Evolutionary conservation across 2,329 filamentous ascomycete species (phyloP).

Genomic region (Cercospora citrullina): DNA sequence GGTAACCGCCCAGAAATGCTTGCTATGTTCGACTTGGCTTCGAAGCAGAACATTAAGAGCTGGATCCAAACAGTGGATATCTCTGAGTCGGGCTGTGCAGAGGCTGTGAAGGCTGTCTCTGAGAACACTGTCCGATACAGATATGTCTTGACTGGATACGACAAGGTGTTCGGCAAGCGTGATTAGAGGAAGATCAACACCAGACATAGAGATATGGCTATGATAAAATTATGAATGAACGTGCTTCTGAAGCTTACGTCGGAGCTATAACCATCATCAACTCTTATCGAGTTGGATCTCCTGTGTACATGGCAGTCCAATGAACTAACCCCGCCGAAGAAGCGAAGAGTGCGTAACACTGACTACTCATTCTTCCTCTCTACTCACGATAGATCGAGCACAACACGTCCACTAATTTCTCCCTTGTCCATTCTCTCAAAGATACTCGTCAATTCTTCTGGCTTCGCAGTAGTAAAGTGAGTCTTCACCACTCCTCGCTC

Average conservation of each 20-base stretch:
- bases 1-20: constrained; percentile 49
- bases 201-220: background rate
- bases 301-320: background rate
- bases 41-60: constrained; percentile 54
- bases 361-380: background rate
- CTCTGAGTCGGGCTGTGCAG: constrained; percentile 65
- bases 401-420: constrained; percentile 50
- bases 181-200: constrained; percentile 25
- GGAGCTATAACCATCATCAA: background rate
- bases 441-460: constrained; percentile 49
- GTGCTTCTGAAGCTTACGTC: background rate
- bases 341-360: background rate
- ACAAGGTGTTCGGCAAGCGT: constrained; percentile 64
- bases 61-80: constrained; percentile 70
- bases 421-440: constrained; percentile 51
- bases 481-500: constrained; percentile 49
- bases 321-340: background rate
- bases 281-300: background rate
- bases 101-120: constrained; percentile 66
- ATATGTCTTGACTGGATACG: constrained; percentile 67
- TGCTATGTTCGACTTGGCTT: constrained; percentile 53
- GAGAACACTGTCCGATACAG: constrained; percentile 71
- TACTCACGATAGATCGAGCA: constrained; percentile 44
- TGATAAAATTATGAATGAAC: background rate
- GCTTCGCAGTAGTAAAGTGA: constrained; percentile 48